Evolutionary conservation across 768 basidiomycete genomes (phyloP), one percentile per base, ranked within the genome.

Genomic region (Galerina marginata): DNA sequence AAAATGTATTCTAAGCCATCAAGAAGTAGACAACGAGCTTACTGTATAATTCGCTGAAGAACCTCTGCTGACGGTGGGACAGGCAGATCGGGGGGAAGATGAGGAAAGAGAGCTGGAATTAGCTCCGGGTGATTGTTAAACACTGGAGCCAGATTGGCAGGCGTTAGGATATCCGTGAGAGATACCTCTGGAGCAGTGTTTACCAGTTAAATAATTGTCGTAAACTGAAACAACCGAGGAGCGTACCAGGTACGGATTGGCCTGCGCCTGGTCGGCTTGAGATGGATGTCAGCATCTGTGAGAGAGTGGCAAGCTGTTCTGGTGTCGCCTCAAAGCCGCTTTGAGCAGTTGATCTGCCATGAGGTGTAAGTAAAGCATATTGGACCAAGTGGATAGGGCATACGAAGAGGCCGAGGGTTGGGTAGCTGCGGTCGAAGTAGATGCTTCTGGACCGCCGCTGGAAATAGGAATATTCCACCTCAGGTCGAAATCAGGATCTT

Each of bases 61-160:
- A 79, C 86, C 54, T 93, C 88, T 2, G 84, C 76, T 1, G 87
- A 87, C 3, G 91, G 90, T 9, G 86, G 86, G 14, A 82, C 74
- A 0, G 89, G 88, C 9, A 93, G 80, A 73, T 91, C 91, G 6
- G 91, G 80, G 1, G 95, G 94, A 23, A 96, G 84, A 65, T 93
- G 87, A 2, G 94, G 92, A 71, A 91, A 91, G 61, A 96, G 79
- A 2, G 89, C 73, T 3, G 83, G 75, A 51, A 92, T 80, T 43
- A 96, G 79, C 46, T 85, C 83, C 0, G 92, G 92, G 67, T 89
- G 87, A 37, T 81, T 80, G 7, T 78, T 74, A 72, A 96, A 90
- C 9, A 97, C 78, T 6, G 91, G 88, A 11, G 81, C 76, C 55
- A 96, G 79, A 73, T 90, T 89, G 45, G 87, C 74, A 6, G 90